These are phyloP conservation scores for Colletotrichum sp. DNA, from an alignment of 2,329 filamentous ascomycete genomes.

Conservation along the genomic window DNA sequence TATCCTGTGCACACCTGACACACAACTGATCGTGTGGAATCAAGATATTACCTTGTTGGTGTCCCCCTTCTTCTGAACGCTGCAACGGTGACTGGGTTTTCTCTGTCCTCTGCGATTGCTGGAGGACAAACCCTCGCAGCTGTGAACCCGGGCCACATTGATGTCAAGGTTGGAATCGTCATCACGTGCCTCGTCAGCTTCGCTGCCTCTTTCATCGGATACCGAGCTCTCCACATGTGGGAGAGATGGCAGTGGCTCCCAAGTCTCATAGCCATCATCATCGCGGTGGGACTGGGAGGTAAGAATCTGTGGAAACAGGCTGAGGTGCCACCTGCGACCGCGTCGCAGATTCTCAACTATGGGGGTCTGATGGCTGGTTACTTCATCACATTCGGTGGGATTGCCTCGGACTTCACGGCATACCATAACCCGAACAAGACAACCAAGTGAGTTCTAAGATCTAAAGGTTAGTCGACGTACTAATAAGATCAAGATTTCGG, in stretches of 20 bases:
- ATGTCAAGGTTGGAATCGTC: constrained; percentile 61
- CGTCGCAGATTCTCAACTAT: constrained; percentile 46
- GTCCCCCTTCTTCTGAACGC: constrained; percentile 60
- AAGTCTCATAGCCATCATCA: constrained; percentile 54
- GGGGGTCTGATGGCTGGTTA: constrained; percentile 55
- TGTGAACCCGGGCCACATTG: constrained; percentile 47
- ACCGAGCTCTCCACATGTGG: constrained; percentile 57
- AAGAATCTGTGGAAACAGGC: constrained; percentile 52
- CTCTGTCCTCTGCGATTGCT: constrained; percentile 60
- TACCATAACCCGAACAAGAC: constrained; percentile 53
- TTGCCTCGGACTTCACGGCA: constrained; percentile 62
- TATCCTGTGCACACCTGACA: background rate
- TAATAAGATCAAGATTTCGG: constrained; percentile 27
- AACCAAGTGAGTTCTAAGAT: constrained; percentile 36
- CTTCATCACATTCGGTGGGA: constrained; percentile 60
- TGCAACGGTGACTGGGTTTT: constrained; percentile 63
- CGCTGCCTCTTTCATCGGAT: constrained; percentile 59
- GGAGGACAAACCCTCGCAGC: constrained; percentile 59
- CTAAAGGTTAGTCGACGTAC: background rate
- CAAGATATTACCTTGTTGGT: constrained; percentile 52
- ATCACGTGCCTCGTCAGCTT: constrained; percentile 59
- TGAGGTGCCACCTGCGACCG: constrained; percentile 38
- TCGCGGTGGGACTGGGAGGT: constrained; percentile 59
- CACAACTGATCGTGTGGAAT: background rate
- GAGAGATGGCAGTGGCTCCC: constrained; percentile 64